These are phyloP conservation scores for Tanacetum coccineum DNA, from an alignment of 129 eudicot species.

Conservation along the genomic window DNA sequence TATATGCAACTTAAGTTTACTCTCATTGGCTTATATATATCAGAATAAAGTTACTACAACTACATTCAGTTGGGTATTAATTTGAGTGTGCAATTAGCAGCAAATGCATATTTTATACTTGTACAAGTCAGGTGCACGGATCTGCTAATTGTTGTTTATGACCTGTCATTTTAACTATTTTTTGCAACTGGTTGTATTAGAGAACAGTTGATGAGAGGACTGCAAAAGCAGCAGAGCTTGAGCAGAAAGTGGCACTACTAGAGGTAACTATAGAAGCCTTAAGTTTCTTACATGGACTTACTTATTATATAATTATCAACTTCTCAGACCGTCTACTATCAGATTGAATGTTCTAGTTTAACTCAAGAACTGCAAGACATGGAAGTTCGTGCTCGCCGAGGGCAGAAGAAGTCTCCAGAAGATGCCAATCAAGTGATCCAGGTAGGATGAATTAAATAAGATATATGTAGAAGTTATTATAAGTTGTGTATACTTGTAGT, in stretches of 20 bases:
- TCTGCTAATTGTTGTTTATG: not conserved
- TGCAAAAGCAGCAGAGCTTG: slow-evolving; percentile 83
- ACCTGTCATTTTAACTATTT: slow-evolving; percentile 7
- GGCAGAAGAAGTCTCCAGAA: slow-evolving; percentile 87
- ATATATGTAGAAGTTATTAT: slow-evolving; percentile 12
- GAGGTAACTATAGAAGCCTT: slow-evolving; percentile 53
- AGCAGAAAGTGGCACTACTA: slow-evolving; percentile 93
- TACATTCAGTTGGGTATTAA: not conserved
- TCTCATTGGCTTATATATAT: slow-evolving; percentile 5
- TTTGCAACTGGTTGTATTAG: slow-evolving; percentile 39
- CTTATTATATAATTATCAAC: slow-evolving; percentile 1
- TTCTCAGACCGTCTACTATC: slow-evolving; percentile 23
- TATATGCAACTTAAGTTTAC: not conserved
- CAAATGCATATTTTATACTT: no score
- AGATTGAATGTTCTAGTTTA: slow-evolving; percentile 90
- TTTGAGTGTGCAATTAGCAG: no score
- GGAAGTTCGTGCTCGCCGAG: slow-evolving; percentile 92
- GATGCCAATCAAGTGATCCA: slow-evolving; percentile 91
- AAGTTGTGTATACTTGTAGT: slow-evolving; percentile 1
- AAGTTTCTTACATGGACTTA: slow-evolving; percentile 20
- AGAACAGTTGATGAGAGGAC: slow-evolving; percentile 94
- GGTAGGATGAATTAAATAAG: slow-evolving; percentile 33
- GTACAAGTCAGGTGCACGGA: no score
- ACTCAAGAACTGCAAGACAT: slow-evolving; percentile 98
- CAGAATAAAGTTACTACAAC: slow-evolving; percentile 14